Conservation (phyloP, 352 stramenopile species). For the Heterotrichella gracilis region DNA sequence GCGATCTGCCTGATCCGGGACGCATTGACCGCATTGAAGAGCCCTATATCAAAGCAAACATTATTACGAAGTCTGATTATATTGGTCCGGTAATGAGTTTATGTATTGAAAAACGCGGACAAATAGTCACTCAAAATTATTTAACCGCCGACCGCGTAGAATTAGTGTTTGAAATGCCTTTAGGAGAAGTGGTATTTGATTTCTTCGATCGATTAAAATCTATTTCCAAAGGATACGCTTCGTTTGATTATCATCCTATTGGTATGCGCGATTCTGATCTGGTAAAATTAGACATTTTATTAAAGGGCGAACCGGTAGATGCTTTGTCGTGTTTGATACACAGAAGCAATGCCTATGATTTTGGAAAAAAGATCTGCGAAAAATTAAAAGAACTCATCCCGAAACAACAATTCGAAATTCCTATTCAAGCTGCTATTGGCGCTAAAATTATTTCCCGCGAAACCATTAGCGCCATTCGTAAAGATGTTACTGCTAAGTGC, state of each 20-base stretch:
- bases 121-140: slow-evolving; percentile 48
- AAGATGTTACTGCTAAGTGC: slow-evolving; percentile 61
- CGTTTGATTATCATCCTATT: slow-evolving; percentile 60
- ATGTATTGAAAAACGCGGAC: slow-evolving; percentile 40
- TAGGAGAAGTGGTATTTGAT: slow-evolving; percentile 92
- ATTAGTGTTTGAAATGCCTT: slow-evolving; percentile 66
- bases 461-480: slow-evolving; percentile 69
- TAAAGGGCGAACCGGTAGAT: slow-evolving; percentile 38
- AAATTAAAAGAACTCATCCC: slow-evolving; percentile 55
- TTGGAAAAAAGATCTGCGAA: slow-evolving; percentile 50
- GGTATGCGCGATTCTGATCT: slow-evolving; percentile 57
- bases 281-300: slow-evolving; percentile 25
- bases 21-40: neutral
- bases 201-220: slow-evolving; percentile 95
- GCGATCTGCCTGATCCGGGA: neutral
- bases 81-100: slow-evolving; percentile 43
- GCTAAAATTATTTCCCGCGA: slow-evolving; percentile 80
- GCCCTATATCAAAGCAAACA: neutral
- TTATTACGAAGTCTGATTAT: neutral
- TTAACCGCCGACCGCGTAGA: slow-evolving; percentile 68
- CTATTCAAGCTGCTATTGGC: slow-evolving; percentile 75
- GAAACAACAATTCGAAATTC: slow-evolving; percentile 89
- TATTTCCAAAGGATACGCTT: slow-evolving; percentile 63
- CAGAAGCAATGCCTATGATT: slow-evolving; percentile 31
- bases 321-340: slow-evolving; percentile 83